Conservation (phyloP, 176 grass and related monocot species). For the Musa schizocarpa region DNA sequence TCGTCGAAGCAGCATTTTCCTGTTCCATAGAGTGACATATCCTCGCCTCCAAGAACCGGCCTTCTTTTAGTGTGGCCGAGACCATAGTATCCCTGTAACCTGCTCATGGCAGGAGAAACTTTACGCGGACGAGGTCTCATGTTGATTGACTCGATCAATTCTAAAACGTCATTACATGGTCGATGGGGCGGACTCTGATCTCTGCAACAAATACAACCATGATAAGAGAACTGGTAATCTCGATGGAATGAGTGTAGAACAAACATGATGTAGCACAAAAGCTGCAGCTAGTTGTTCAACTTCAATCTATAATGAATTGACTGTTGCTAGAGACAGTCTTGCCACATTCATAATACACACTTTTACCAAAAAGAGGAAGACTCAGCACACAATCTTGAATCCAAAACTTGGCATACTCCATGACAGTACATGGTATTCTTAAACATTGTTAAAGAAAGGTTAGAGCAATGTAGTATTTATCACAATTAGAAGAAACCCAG, state of each 20-base stretch:
- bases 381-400: too few species aligned
- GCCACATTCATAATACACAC: background rate
- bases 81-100: conserved; percentile 86
- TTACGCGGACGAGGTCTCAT: conserved; percentile 46
- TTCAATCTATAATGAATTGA: too few species aligned
- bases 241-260: background rate
- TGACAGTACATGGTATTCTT: too few species aligned
- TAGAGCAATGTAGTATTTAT: background rate
- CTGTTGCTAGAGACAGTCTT: background rate
- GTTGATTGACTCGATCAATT: conserved; percentile 46
- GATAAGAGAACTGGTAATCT: background rate
- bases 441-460: background rate
- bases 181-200: conserved; percentile 43
- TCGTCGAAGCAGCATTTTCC: conserved; percentile 46
- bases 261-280: background rate
- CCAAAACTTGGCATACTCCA: too few species aligned
- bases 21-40: conserved; percentile 42
- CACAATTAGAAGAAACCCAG: background rate
- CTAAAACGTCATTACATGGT: conserved; percentile 52
- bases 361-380: too few species aligned
- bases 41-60: conserved; percentile 3
- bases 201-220: conserved; percentile 29
- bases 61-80: conserved; percentile 51
- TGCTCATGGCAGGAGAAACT: conserved; percentile 80
- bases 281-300: too few species aligned